Percentiles rank a stretch among this genome's conserved stretches.
Evolutionary conservation across 345 rosid species (phyloP).

Genomic region (Eucalyptus tenuipes): DNA sequence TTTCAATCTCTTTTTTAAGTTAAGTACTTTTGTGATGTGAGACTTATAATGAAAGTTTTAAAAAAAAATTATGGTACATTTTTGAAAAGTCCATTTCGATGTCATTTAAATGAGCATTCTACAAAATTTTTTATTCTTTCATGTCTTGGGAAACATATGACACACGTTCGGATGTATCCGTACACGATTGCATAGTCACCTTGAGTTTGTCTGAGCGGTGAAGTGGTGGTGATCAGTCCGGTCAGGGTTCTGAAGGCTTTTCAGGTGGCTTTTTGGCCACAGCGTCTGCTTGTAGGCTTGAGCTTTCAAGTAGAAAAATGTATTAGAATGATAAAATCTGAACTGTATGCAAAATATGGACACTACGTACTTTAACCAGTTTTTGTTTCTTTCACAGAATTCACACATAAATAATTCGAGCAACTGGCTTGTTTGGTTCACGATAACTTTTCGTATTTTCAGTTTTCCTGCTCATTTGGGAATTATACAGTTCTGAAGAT

Average conservation of each 20-base stretch:
- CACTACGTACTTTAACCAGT: background rate
- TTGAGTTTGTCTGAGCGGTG: background rate
- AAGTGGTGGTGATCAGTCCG: background rate
- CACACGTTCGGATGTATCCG: background rate
- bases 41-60: too few relatives aligned
- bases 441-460: background rate
- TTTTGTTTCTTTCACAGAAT: background rate
- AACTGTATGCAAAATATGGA: background rate
- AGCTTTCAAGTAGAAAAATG: background rate
- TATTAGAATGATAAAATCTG: background rate
- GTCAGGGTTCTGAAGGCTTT: background rate
- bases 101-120: too few relatives aligned
- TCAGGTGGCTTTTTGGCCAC: background rate
- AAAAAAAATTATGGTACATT: too few relatives aligned
- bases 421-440: background rate
- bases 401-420: background rate
- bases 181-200: background rate
- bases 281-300: background rate
- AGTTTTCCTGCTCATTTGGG: background rate
- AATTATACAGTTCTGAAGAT: background rate
- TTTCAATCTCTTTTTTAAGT: too few relatives aligned
- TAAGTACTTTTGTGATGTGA: too few relatives aligned
- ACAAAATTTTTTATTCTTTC: too few relatives aligned
- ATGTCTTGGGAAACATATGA: background rate
- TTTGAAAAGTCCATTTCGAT: too few relatives aligned